Evolutionary conservation across 192 early-diverging fungal genomes (phyloP), one percentile per base, ranked within the genome.

Genomic region (Coemansia asiatica): DNA sequence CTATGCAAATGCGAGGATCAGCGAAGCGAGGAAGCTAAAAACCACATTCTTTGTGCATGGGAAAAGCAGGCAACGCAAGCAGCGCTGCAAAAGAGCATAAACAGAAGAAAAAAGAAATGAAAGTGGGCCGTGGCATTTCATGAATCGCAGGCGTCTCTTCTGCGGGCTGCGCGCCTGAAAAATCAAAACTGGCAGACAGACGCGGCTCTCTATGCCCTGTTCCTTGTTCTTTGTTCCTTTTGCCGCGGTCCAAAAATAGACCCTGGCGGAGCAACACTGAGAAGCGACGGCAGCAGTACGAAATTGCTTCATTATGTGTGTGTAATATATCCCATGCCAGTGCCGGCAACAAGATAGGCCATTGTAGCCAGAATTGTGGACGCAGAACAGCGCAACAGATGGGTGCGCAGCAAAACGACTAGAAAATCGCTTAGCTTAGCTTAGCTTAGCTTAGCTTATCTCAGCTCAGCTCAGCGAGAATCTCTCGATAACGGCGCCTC

Each of bases 21-120:
- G 51, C 51, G 51, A 54, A 23, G 51, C 51, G 18, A 27, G 51
- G 25, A 54, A 28, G 9, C 13, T 13, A 12, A 54, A 54, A 44
- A 27, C 9, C 12, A 3, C 51, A 54, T 54, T 54, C 51, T 54
- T 54, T 54, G 51, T 54, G 51, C 51, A 54, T 54, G 51, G 27
- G 13, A 6, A 27, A 28, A 27, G 3, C 1, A 27, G 51, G 51
- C 25, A 25, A 27, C 26, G 26, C 49, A 51, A 27, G 25, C 10
- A 1, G 27, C 26, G 9, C 28, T 54, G 23, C 25, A 48, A 13
- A 48, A 19, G n/a, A n/a, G n/a, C n/a, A n/a, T n/a, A n/a, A n/a
- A n/a, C n/a, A n/a, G n/a, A n/a, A n/a, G n/a, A n/a, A n/a, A n/a
- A n/a, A n/a, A n/a, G n/a, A n/a, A n/a, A n/a, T n/a, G n/a, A n/a